Base-by-base conservation (phyloP, 495 filamentous ascomycete species). In the Annulohypoxylon nitens region DNA sequence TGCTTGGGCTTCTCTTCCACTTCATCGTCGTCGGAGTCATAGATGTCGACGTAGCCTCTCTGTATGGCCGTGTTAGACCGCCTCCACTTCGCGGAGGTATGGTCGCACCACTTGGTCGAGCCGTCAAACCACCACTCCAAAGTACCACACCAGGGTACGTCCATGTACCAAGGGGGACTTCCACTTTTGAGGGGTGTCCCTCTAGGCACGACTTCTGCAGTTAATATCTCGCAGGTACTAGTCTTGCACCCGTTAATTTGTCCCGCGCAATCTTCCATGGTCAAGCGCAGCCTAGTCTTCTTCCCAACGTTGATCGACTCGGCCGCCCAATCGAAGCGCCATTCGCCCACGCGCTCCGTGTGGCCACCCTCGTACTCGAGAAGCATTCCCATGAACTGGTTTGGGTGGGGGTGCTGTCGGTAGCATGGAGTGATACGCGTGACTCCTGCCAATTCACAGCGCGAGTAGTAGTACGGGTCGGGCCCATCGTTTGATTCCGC, bases 331-430 rank as follows among this genome's bases (percentile, higher is more conserved):
- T 55, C 53, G 12, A 55, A 55, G 26, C 53, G 53, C 30, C 30
- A 23, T 20, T 59, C 34, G 2, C 55, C 55, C 36, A 59, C 4
- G 16, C 34, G 25, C 34, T 59, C 55, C 12, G n/a, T 59, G 10
- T 59, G 55, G 16, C 55, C 55, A 20, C 41, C 55, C 16, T 39
- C 26, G n/a, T 59, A 59, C 18, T 59, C n/a, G 18, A 39, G 18
- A 25, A 59, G 55, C 55, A 41, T 41, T 2, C 55, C 55, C 4
- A 41, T 41, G 1, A 59, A 1, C 12, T 23, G 55, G 11, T 23
- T 37, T 2, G 33, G 33, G 4, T 4, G 3, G 5, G 33, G 1
- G 12, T 16, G 4, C 0, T 37, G 36, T 11, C 37, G 14, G 14
- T 9, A 6, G 36, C 55, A 59, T 59, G 20, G 36, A 11, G 26